Evolutionary conservation across 2,329 filamentous ascomycete genomes (phyloP), one percentile per base, ranked within the genome.

Genomic region (Penicillium janthinellum): DNA sequence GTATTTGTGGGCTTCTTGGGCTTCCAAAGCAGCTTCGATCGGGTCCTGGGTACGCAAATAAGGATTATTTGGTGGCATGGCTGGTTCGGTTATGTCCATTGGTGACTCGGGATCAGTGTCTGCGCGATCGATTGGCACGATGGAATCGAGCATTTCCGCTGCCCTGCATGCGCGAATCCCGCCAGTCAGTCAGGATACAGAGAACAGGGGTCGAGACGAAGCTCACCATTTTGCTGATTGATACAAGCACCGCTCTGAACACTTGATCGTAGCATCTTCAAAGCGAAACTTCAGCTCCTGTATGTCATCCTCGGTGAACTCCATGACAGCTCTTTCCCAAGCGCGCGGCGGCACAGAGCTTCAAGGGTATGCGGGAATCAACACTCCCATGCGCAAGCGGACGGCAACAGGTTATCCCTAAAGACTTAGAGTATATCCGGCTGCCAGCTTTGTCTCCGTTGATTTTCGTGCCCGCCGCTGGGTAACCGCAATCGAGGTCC

Each of bases 171-270:
- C n/a, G 45, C 22, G 48, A 50, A 31, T 37, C 14, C 34, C 47
- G 49, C 70, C 34, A 73, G 64, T 56, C 53, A 11, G 8, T 34
- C 47, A 11, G 3, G 2, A 34, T 11, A 14, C 17, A 15, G 10
- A 34, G 42, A n/a, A 5, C 8, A 1, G 15, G 14, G 28, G 14
- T 31, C 6, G 4, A 22, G 14, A 12, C 10, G 1, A 15, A 4
- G 6, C 17, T 25, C 68, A 96, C 95, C 95, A 99, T 87, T 98
- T 98, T 31, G 95, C 89, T 6, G 94, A 95, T 71, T 97, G 93
- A 72, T 97, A 98, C 12, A 99, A 84, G 75, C 95, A 96, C 75
- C 95, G 84, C 74, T 99, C 95, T 1, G 92, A 96, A 79, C 93
- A 98, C 73, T 92, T 92, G 25, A 95, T 84, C 3, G 95, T 89